These are phyloP conservation scores for Arachnomyces sp. DNA, from an alignment of 2,329 filamentous ascomycete genomes.

Conservation along the genomic window DNA sequence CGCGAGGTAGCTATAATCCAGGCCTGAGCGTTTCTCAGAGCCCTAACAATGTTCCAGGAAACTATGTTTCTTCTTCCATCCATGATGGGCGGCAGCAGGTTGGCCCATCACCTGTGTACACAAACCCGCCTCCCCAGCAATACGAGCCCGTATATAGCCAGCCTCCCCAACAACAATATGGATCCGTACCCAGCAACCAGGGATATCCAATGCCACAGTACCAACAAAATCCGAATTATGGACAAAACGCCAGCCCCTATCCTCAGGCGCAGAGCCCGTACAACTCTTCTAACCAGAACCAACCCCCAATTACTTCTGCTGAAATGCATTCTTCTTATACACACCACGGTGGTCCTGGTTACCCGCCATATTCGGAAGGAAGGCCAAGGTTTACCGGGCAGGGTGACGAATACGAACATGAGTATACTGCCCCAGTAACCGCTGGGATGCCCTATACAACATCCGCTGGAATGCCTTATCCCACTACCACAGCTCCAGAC, in stretches of 20 bases:
- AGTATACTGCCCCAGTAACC: conserved; percentile 34
- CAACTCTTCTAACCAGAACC: conserved; percentile 20
- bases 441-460: conserved; percentile 11
- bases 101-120: conserved; percentile 31
- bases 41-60: conserved; percentile 31
- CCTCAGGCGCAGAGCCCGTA: conserved; percentile 27
- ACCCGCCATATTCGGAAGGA: conserved; percentile 23
- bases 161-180: conserved; percentile 25
- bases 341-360: conserved; percentile 22
- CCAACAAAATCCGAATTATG: conserved; percentile 16
- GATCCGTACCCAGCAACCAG: background rate
- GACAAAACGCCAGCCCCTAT: conserved; percentile 27
- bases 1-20: conserved; percentile 36
- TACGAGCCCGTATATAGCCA: conserved; percentile 30
- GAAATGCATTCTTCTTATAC: conserved; percentile 34
- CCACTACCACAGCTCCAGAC: conserved; percentile 33
- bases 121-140: conserved; percentile 26
- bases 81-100: conserved; percentile 32
- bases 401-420: conserved; percentile 34
- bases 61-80: conserved; percentile 29
- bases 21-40: conserved; percentile 27
- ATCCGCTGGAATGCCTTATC: conserved; percentile 31
- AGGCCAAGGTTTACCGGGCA: conserved; percentile 36
- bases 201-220: background rate
- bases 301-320: conserved; percentile 30